Conservation (phyloP, 768 basidiomycete species). For the Boletus sensibilis region DNA sequence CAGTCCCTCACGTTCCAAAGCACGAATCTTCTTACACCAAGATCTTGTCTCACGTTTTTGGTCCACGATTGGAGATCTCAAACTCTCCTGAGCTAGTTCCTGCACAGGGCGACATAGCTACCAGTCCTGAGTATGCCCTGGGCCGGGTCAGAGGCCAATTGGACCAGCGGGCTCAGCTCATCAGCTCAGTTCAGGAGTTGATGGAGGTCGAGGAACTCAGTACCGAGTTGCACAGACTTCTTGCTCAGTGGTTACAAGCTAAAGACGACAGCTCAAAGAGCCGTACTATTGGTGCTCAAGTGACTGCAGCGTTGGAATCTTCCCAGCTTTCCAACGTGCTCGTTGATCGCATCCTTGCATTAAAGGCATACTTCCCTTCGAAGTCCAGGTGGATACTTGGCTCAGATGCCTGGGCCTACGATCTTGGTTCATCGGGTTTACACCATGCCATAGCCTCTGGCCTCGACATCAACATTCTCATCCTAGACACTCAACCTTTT, state of each 20-base stretch:
- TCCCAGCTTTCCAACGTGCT: conserved; percentile 39
- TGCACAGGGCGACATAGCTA: conserved; percentile 71
- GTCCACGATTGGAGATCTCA: conserved; percentile 73
- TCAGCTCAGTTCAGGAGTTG: conserved; percentile 61
- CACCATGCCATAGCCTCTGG: conserved; percentile 93
- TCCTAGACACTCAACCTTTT: conserved; percentile 92
- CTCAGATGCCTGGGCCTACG: conserved; percentile 97
- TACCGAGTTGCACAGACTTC: conserved; percentile 62
- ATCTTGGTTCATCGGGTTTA: conserved; percentile 91
- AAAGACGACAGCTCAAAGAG: conserved; percentile 72
- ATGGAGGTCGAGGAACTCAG: conserved; percentile 51
- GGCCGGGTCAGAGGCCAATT: conserved; percentile 85
- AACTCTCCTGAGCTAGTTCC: conserved; percentile 78
- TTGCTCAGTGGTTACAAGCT: conserved; percentile 76
- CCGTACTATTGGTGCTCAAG: conserved; percentile 53
- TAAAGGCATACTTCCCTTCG: conserved; percentile 61
- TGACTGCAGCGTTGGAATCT: conserved; percentile 50
- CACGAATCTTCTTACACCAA: conserved; percentile 92
- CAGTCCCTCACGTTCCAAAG: conserved; percentile 69
- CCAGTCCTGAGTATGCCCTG: conserved; percentile 92
- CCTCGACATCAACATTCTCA: conserved; percentile 90
- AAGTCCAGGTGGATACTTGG: conserved; percentile 95
- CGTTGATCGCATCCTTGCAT: conserved; percentile 55
- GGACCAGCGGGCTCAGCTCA: conserved; percentile 69
- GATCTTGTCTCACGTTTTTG: conserved; percentile 80